Evolutionary conservation across 2,329 filamentous ascomycete species (phyloP).

Genomic region (Domatiomyces catenatus): DNA sequence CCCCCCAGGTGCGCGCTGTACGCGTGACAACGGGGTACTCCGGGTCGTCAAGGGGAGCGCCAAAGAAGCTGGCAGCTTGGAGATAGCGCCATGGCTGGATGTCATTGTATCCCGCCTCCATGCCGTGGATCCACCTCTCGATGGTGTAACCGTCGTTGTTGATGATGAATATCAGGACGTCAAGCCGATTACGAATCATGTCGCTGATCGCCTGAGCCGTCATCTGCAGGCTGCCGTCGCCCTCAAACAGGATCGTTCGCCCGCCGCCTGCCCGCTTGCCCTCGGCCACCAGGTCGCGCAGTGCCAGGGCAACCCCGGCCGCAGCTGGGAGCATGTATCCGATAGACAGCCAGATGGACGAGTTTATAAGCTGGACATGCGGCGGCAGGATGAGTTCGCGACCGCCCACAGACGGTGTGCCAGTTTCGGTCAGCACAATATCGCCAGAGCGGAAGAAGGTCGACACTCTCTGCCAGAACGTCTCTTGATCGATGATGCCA

Average conservation of each 20-base stretch:
- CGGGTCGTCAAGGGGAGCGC: constrained; percentile 13
- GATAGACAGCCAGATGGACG: constrained; percentile 44
- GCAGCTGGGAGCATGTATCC: constrained; percentile 46
- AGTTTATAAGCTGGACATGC: constrained; percentile 34
- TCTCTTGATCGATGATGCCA: constrained; percentile 40
- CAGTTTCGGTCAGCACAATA: constrained; percentile 43
- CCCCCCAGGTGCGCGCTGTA: constrained; percentile 14
- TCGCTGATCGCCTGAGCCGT: constrained; percentile 52
- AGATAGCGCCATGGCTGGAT: constrained; percentile 38
- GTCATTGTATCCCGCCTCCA: constrained; percentile 40
- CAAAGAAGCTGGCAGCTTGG: constrained; percentile 25
- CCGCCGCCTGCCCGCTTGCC: constrained; percentile 35
- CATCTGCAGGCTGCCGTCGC: constrained; percentile 51
- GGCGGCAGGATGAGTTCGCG: constrained; percentile 37
- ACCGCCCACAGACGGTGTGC: constrained; percentile 42
- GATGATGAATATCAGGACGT: constrained; percentile 37
- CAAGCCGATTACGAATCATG: constrained; percentile 41
- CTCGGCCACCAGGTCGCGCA: constrained; percentile 34
- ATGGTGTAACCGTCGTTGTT: constrained; percentile 48
- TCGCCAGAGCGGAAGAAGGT: constrained; percentile 37
- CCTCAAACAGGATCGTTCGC: constrained; percentile 43
- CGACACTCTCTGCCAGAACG: constrained; percentile 46
- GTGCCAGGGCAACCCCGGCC: constrained; percentile 41
- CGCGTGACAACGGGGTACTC: constrained; percentile 13
- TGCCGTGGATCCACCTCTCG: constrained; percentile 42